Conservation (phyloP, 345 rosid genomes). For the Eucalyptus polyanthemos region DNA sequence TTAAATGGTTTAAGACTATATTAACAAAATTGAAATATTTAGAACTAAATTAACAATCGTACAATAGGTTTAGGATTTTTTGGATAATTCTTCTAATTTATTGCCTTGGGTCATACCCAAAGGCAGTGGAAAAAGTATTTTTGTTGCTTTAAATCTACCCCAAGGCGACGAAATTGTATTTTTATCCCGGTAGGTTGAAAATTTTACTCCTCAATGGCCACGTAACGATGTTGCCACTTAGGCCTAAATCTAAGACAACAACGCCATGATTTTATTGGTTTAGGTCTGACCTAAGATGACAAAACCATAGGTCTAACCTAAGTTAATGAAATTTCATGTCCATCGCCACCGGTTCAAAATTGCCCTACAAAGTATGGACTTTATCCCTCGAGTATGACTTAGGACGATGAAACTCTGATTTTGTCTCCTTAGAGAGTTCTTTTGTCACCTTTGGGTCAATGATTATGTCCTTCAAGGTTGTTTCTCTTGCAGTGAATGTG, state of each 20-base stretch:
- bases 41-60: accelerated
- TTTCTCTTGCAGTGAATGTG: not conserved
- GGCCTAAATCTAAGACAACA: not conserved
- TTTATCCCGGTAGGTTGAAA: not conserved
- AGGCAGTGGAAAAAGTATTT: not conserved
- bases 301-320: not conserved
- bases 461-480: not conserved
- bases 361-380: not conserved
- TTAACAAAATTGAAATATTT: not conserved
- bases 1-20: not conserved
- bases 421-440: not conserved
- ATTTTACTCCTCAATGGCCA: not conserved
- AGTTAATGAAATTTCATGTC: not conserved
- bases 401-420: not conserved
- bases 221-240: not conserved
- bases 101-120: not conserved
- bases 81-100: not conserved
- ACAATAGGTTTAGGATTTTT: not conserved
- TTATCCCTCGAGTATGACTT: not conserved
- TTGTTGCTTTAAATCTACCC: not conserved
- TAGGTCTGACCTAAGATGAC: not conserved
- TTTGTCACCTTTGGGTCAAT: not conserved
- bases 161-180: not conserved
- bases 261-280: not conserved
- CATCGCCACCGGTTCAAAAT: not conserved